Conservation (phyloP, 768 basidiomycete genomes). For the Mrakia blollopis region DNA sequence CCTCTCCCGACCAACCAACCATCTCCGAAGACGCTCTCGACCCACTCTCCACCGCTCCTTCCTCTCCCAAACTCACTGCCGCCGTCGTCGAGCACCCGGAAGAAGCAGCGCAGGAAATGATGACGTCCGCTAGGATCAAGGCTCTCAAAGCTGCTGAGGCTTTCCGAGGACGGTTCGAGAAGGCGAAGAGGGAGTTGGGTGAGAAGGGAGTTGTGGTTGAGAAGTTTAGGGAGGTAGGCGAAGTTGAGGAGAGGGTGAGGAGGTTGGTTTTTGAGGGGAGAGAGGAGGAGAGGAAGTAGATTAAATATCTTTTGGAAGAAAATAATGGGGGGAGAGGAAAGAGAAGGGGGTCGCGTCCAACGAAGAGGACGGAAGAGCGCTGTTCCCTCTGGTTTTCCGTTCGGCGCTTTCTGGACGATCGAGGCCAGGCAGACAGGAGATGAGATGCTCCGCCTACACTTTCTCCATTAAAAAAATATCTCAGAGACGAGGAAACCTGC, state of each 20-base stretch:
- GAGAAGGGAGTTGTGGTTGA: constrained; percentile 19
- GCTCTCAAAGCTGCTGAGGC: constrained; percentile 18
- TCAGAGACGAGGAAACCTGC: no score
- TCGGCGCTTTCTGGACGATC: no score
- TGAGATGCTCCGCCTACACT: no score
- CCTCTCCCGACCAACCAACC: not conserved
- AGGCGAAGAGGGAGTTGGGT: constrained; percentile 8
- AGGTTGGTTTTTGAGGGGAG: constrained; percentile 1
- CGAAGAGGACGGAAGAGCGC: no score
- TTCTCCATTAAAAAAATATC: no score
- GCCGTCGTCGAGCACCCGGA: constrained; percentile 4
- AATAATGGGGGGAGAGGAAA: no score
- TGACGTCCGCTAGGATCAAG: constrained; percentile 25
- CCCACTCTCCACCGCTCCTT: constrained; percentile 7
- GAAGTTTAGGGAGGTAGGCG: constrained; percentile 26
- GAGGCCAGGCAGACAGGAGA: no score
- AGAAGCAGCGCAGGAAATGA: constrained; percentile 25
- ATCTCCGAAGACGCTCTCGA: constrained; percentile 22
- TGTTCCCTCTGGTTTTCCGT: no score
- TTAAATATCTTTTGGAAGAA: no score
- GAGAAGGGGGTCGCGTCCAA: no score
- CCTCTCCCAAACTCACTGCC: constrained; percentile 21
- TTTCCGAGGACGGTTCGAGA: constrained; percentile 25
- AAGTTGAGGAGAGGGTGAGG: constrained; percentile 15
- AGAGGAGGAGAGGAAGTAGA: not conserved